phyloP scores from a whole-genome alignment of 2,329 filamentous ascomycete genomes.

The Thelonectria blattea region DNA sequence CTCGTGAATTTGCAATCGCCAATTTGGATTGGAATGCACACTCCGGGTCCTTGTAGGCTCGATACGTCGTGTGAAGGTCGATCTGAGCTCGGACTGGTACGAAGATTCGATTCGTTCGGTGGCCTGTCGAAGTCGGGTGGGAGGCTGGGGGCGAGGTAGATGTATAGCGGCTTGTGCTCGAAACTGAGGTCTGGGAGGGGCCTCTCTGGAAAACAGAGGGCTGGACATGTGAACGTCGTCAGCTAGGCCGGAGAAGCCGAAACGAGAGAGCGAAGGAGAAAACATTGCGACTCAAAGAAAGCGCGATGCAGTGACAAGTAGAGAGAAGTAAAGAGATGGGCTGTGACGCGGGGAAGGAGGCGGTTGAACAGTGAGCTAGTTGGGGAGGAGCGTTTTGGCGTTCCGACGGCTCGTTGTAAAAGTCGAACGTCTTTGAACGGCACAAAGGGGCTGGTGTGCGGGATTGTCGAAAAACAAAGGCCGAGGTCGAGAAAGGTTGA shows the following conservation, averaged over 20 bases:
- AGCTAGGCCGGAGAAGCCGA: slow-evolving; percentile 3
- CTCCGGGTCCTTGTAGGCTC: no score
- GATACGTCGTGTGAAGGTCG: no score
- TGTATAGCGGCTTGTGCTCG: no score
- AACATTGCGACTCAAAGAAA: slow-evolving; percentile 4
- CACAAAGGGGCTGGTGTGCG: background rate
- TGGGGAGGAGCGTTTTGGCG: background rate
- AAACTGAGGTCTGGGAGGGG: background rate
- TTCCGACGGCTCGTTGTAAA: background rate
- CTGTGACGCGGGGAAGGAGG: background rate
- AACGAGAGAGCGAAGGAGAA: slow-evolving; percentile 9
- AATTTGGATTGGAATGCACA: no score
- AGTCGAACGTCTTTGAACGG: background rate
- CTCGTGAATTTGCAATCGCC: no score
- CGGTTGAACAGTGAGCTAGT: background rate
- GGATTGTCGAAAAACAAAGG: background rate
- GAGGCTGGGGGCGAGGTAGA: no score
- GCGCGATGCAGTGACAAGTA: background rate
- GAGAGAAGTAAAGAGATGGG: slow-evolving; percentile 2
- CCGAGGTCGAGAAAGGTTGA: background rate
- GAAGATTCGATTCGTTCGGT: no score
- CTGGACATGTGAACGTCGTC: slow-evolving; percentile 10
- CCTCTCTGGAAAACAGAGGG: background rate
- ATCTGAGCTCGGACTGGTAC: no score
- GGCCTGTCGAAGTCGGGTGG: no score